Evolutionary conservation across 192 early-diverging fungal species (phyloP), one percentile per base, ranked within the genome.

Genomic region (Radiomyces spectabilis): DNA sequence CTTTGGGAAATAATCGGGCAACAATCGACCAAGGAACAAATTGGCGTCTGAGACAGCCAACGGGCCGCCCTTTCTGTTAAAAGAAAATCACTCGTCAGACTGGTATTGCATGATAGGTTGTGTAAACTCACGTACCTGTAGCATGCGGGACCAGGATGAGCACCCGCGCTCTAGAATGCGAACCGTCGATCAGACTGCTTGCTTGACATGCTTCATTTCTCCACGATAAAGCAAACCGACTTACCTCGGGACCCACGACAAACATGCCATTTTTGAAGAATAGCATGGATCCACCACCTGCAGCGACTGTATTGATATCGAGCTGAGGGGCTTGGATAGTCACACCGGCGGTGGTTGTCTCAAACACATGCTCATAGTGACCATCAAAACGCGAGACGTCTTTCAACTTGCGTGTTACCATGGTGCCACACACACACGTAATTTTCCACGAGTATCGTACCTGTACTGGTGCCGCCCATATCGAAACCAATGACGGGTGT

Each of bases 31-130:
- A 8, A 98, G 80, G 9, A 90, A 65, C 32, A 98, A 68, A 60
- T 98, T 98, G 16, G 94, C 94, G 57, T 98, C 95, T 5, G 94
- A 95, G 9, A 98, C 86, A 31, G 94, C 84, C 29, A 95, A 75
- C 0, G 89, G 91, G 0, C 96, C 96, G n/a, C 88, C 86, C 52
- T 87, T 87, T 35, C 91, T 87, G 34, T 29, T 25, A 16, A n/a
- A 15, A 41, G 40, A 50, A 25, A 40, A 42, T 2, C 0, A 50
- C 15, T n/a, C n/a, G n/a, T n/a, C n/a, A n/a, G n/a, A n/a, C n/a
- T n/a, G n/a, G n/a, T n/a, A n/a, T n/a, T n/a, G n/a, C n/a, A n/a
- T n/a, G n/a, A n/a, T n/a, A n/a, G n/a, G n/a, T n/a, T n/a, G n/a
- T n/a, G n/a, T n/a, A n/a, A n/a, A n/a, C n/a, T n/a, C n/a, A n/a